Evolutionary conservation across 1,284 basidiomycete genomes (phyloP).

Genomic region (Schizophyllum amplum): DNA sequence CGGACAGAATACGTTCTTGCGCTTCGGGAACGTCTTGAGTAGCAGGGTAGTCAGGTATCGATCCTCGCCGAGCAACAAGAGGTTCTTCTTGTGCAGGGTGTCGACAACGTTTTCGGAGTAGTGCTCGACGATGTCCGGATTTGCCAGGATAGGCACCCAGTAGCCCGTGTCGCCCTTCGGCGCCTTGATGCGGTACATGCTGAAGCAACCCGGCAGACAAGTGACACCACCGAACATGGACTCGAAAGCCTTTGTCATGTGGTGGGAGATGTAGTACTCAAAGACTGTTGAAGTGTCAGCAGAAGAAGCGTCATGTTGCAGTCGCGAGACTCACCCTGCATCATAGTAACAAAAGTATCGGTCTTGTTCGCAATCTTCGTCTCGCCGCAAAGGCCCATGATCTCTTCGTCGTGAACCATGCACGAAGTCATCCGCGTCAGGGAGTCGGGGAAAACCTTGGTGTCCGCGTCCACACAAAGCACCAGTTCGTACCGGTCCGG

Average conservation of each 20-base stretch:
- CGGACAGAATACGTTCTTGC: constrained; percentile 98
- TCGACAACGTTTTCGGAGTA: constrained; percentile 98
- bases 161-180: constrained; percentile 89
- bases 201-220: constrained; percentile 98
- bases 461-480: constrained; percentile 98
- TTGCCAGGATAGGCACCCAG: constrained; percentile 97
- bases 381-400: constrained; percentile 99
- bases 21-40: constrained; percentile 97
- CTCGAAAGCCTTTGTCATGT: constrained; percentile 98
- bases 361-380: constrained; percentile 99
- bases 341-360: constrained; percentile 97
- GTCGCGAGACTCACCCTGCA: constrained; percentile 70
- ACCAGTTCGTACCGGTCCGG: constrained; percentile 96
- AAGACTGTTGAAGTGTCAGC: constrained; percentile 57
- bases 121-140: constrained; percentile 95
- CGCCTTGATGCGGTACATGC: constrained; percentile 98
- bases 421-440: constrained; percentile 88
- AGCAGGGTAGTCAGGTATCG: constrained; percentile 94
- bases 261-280: constrained; percentile 99
- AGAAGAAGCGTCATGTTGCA: neutral
- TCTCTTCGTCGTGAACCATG: constrained; percentile 93
- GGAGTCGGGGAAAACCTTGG: constrained; percentile 94
- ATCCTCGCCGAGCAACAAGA: constrained; percentile 96
- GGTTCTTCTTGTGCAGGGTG: constrained; percentile 98
- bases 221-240: constrained; percentile 99